A percentile compares a stretch with the other conserved stretches of the same genome.
These are phyloP conservation scores for Casuarina equisetifolia DNA, from an alignment of 306 rosid genomes.

Conservation along the genomic window DNA sequence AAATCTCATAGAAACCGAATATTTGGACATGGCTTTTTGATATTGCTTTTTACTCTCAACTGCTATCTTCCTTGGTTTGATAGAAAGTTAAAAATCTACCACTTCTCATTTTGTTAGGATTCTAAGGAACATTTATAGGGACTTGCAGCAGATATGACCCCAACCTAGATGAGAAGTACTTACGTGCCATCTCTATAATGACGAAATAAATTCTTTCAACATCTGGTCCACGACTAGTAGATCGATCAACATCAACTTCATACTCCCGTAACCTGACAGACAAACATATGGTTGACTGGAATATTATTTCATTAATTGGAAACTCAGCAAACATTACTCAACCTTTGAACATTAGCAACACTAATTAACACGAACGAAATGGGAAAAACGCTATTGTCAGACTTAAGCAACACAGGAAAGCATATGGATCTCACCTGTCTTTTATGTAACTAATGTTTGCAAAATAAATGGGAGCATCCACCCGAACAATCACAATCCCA, in stretches of 20 bases:
- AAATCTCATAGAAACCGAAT: too few relatives aligned
- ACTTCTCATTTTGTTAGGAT: background rate
- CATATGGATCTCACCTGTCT: constrained; percentile 61
- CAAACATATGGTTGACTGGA: constrained; percentile 23
- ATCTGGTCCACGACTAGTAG: constrained; percentile 76
- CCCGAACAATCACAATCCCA: constrained; percentile 92
- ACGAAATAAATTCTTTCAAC: constrained; percentile 89
- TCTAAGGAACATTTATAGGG: background rate
- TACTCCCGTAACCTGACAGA: constrained; percentile 80
- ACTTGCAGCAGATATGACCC: constrained; percentile 9
- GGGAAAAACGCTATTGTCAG: background rate
- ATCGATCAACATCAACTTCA: constrained; percentile 73
- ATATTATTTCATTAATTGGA: constrained; percentile 12
- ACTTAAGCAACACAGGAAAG: constrained; percentile 9
- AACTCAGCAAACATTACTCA: constrained; percentile 25
- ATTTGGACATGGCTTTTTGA: background rate
- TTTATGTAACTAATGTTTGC: constrained; percentile 87
- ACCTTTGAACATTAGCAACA: background rate
- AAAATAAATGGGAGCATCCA: constrained; percentile 94
- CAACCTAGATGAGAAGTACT: constrained; percentile 41
- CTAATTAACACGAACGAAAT: background rate
- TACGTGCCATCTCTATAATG: constrained; percentile 95
- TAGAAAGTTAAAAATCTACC: background rate
- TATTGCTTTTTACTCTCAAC: background rate
- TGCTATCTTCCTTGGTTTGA: background rate